phyloP scores from a whole-genome alignment of 495 filamentous ascomycete species.

The Trichoderma reesei region DNA sequence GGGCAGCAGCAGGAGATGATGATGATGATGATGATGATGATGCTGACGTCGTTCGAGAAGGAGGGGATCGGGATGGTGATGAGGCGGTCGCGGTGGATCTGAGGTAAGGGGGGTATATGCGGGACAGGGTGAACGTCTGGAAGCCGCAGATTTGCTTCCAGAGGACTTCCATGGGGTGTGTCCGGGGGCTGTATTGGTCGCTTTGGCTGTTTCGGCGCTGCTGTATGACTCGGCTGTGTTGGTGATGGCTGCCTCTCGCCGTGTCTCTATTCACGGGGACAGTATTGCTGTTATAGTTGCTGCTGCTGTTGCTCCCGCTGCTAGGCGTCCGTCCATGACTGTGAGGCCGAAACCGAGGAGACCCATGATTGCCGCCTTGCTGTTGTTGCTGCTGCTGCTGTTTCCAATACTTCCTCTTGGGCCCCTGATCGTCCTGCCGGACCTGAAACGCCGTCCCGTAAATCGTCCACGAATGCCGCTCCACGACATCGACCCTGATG shows the following conservation, averaged over 20 bases:
- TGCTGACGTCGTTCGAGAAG: neutral
- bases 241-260: neutral
- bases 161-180: neutral
- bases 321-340: neutral
- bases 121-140: neutral
- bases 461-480: slow-evolving; percentile 9
- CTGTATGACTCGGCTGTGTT: neutral
- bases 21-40: neutral
- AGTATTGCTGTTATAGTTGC: no score
- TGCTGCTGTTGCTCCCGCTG: neutral
- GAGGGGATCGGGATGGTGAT: neutral
- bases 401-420: neutral
- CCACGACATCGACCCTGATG: neutral
- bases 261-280: no score
- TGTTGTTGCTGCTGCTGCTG: neutral
- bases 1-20: neutral
- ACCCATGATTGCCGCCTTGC: neutral
- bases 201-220: neutral
- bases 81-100: neutral
- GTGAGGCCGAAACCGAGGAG: no score
- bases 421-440: neutral
- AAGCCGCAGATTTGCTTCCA: slow-evolving; percentile 4
- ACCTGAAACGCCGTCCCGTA: slow-evolving; percentile 9
- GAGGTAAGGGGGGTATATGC: slow-evolving; percentile 1
- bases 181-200: neutral